A percentile compares a stretch with the other conserved stretches of the same genome.
These are phyloP conservation scores for Bremia lactucae DNA, from an alignment of 352 stramenopile genomes.

Conservation along the genomic window DNA sequence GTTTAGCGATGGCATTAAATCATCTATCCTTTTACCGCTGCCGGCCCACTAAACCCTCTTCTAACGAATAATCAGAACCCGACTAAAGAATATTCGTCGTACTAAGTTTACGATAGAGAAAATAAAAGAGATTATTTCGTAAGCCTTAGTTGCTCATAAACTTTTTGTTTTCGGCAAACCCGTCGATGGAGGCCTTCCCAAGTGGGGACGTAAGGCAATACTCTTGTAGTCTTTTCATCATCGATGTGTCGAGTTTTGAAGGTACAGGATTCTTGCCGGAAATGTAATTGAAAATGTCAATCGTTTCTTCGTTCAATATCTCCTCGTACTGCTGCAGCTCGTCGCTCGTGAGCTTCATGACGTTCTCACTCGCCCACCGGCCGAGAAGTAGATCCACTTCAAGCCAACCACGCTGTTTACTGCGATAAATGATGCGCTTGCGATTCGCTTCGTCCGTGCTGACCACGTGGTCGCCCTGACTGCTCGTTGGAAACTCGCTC, in stretches of 20 bases:
- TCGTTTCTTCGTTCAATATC: conserved; percentile 95
- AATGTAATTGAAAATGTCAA: conserved; percentile 97
- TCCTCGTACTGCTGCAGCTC: conserved; percentile 91
- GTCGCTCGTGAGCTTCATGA: conserved; percentile 60
- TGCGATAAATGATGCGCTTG: conserved; percentile 92
- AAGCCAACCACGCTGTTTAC: conserved; percentile 92
- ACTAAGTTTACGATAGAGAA: neutral
- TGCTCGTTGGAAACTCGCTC: conserved; percentile 31
- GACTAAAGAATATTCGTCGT: neutral
- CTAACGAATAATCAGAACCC: neutral
- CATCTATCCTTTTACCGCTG: conserved; percentile 47
- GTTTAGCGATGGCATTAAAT: conserved; percentile 36
- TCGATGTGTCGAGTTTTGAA: conserved; percentile 60
- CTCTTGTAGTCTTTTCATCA: conserved; percentile 88
- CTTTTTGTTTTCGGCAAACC: conserved; percentile 69
- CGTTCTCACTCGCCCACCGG: conserved; percentile 89
- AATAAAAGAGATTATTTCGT: no score
- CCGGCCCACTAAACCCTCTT: conserved; percentile 1
- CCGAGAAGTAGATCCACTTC: conserved; percentile 93
- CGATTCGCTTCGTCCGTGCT: conserved; percentile 53
- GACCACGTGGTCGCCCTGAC: conserved; percentile 44
- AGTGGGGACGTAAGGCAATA: conserved; percentile 86
- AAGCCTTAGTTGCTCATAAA: conserved; percentile 71
- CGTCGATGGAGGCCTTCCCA: conserved; percentile 78
- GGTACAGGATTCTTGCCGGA: conserved; percentile 83